Conservation (phyloP, 192 early-diverging fungal species). For the Diversispora epigaea region DNA sequence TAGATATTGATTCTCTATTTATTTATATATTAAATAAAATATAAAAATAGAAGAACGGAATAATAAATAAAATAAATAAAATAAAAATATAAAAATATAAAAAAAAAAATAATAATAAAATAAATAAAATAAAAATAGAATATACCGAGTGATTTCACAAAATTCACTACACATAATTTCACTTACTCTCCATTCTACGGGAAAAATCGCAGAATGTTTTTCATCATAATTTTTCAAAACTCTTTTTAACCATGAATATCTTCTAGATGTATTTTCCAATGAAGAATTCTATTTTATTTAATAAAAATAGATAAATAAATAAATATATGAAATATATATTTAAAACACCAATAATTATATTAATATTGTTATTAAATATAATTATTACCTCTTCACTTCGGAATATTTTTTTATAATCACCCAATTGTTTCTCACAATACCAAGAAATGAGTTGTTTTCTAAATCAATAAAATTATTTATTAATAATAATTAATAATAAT, state of each 20-base stretch:
- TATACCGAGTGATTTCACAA: conserved; percentile 79
- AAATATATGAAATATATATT: neutral
- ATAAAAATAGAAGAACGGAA: neutral
- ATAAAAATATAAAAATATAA: neutral
- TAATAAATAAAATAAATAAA: neutral
- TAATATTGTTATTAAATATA: neutral
- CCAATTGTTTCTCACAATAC: conserved; percentile 82
- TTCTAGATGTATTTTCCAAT: conserved; percentile 77
- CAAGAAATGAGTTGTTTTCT: conserved; percentile 65
- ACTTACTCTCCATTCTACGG: conserved; percentile 72
- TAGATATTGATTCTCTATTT: conserved; percentile 61
- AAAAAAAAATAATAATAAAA: neutral
- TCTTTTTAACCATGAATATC: conserved; percentile 93
- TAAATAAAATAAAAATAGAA: conserved; percentile 13
- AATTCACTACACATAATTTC: conserved; percentile 72
- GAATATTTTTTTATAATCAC: conserved; percentile 82
- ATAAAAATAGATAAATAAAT: too few relatives aligned
- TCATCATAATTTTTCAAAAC: conserved; percentile 88
- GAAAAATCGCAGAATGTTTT: conserved; percentile 83
- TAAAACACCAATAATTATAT: conserved; percentile 30
- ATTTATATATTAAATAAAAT: neutral
- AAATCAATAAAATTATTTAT: neutral
- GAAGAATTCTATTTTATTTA: conserved; percentile 61
- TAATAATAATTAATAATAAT: neutral
- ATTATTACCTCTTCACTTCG: conserved; percentile 36